Conservation (phyloP, 306 rosid species). For the Malus asiatica region DNA sequence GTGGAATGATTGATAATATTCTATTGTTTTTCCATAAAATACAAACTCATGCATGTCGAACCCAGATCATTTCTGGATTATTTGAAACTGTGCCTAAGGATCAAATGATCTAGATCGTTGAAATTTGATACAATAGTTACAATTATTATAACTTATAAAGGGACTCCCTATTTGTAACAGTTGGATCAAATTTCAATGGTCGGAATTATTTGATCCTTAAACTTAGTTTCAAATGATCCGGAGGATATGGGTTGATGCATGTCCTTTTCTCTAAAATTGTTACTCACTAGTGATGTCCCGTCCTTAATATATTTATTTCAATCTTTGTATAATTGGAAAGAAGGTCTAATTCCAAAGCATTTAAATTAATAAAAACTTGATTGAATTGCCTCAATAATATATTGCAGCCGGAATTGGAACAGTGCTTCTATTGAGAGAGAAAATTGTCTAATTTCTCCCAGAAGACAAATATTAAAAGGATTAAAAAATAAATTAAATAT, state of each 20-base stretch:
- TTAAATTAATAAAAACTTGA: constrained; percentile 1
- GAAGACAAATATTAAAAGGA: not conserved
- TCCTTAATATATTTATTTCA: not conserved
- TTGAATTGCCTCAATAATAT: not conserved
- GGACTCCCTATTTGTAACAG: rapidly evolving
- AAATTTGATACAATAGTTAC: too few species aligned
- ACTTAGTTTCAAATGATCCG: too few species aligned
- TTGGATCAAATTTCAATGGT: too few species aligned
- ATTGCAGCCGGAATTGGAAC: constrained; percentile 17
- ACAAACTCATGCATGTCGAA: too few species aligned
- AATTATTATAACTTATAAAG: too few species aligned
- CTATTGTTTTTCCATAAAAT: not conserved
- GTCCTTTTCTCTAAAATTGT: not conserved
- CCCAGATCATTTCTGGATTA: too few species aligned
- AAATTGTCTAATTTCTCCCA: not conserved
- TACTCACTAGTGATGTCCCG: not conserved
- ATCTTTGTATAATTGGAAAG: not conserved
- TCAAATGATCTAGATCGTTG: rapidly evolving
- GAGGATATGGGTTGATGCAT: not conserved
- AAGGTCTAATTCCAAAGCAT: not conserved
- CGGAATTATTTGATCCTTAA: rapidly evolving
- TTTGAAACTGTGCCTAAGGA: too few species aligned
- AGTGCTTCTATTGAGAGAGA: not conserved
- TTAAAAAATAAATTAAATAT: not conserved
- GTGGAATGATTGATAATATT: not conserved